Base-by-base conservation (phyloP, 2,329 filamentous ascomycete species). In the Davidsoniella neocaledoniae region DNA sequence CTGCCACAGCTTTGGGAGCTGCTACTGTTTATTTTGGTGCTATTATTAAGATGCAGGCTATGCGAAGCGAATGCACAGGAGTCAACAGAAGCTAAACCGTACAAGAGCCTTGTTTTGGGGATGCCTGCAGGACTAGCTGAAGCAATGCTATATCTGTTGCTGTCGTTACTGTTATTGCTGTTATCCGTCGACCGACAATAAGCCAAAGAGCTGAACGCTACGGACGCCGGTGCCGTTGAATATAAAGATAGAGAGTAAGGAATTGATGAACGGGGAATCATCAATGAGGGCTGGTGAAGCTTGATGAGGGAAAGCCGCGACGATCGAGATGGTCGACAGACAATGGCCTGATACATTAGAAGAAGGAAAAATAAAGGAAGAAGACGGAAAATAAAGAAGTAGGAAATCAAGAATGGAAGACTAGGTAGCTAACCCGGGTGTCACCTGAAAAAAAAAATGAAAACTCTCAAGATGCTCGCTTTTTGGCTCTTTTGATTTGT, bases 321-420 rank as follows among this genome's bases (percentile, higher is more conserved):
- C 47, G 5, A 25, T 38, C 39, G 9, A 36, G 5, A 29, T 10
- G 26, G 26, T 33, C 10, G 26, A 33, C 26, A 33, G 8, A 33
- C 26, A 12, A 33, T 33, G 10, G 36, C 33, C 29, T 43, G 47
- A 43, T 43, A 41, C 47, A 49, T 49, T 9, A 38, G 40, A 21
- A 17, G 17, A 19, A 17, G 6, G 1, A 41, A 21, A 19, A n/a
- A 10, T 19, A 16, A 41, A 36, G 19, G 5, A 10, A 46, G 16
- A 21, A 19, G 43, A 3, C 26, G 4, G 21, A 4, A 21, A 7
- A 19, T 14, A 25, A n/a, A 17, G 17, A 38, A 7, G 21, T 2
- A 21, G 21, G 21, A 21, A 21, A 21, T 21, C 21, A 21, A 21
- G 10, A 12, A n/a, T 21, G 5, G 19, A 46, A 17, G 5, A 39